Evolutionary conservation across 768 basidiomycete genomes (phyloP), one percentile per base, ranked within the genome.

Genomic region (Macrolepiota dolichaula): DNA sequence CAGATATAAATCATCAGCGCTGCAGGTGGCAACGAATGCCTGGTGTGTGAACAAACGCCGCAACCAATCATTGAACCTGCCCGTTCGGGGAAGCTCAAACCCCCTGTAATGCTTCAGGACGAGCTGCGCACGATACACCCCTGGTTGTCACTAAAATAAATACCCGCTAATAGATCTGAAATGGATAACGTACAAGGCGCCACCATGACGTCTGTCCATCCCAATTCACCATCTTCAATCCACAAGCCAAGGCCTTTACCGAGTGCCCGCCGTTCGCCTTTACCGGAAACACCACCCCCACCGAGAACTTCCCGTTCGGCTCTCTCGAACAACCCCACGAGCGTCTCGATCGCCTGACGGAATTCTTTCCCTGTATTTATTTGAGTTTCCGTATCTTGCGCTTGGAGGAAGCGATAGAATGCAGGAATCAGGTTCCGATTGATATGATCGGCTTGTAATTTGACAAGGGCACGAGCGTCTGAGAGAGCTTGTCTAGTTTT

Each of bases 351-450:
- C 1, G 83, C 78, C 0, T 71, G 71, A 38, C 74, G 73, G 62
- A 88, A 87, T 19, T 88, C 88, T 57, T 77, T 80, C 1, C 78
- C 84, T 2, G 67, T 70, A 19, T 77, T 72, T 50, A 80, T 78
- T 68, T 90, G 88, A 0, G 81, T 77, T 3, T 71, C 71, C 9
- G 68, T 56, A 6, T 84, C 84, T 71, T 89, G 89, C 0, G 88
- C 85, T 74, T 91, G 89, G 29, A 92, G 78, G 65, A 79, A 90
- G 29, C 88, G 83, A 66, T 91, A 91, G 71, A 91, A 92, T 0
- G 86, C 79, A 6, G 90, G 89, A 2, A 92, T 79, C 42, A 91
- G 69, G 7, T 73, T 68, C 3, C 89, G 85, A 59, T 81, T 86
- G 70, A 88, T 76, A 66, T 87, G 84, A 71, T 91, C 89, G 11